Evolutionary conservation across 2,329 filamentous ascomycete genomes (phyloP).

Genomic region (Blastomyces gilchristii): DNA sequence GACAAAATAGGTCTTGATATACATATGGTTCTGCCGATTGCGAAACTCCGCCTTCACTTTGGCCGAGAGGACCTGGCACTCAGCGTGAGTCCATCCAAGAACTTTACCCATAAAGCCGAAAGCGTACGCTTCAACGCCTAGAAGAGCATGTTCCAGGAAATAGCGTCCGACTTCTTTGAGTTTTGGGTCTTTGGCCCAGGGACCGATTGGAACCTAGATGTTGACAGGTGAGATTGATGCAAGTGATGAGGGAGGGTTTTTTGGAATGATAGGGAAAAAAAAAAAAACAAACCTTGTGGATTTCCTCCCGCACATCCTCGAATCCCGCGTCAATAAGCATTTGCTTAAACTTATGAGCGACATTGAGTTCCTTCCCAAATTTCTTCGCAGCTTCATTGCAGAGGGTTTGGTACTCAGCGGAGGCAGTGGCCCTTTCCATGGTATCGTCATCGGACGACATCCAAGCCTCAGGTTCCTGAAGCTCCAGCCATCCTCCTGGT

Average conservation of each 20-base stretch:
- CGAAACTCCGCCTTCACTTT: slow-evolving; percentile 25
- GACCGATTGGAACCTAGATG: slow-evolving; percentile 22
- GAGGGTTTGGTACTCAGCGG: slow-evolving; percentile 19
- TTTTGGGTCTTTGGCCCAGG: slow-evolving; percentile 36
- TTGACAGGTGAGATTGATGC: background rate
- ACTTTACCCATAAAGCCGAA: slow-evolving; percentile 23
- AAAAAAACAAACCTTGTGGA: slow-evolving; percentile 17
- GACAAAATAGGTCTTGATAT: slow-evolving; percentile 13
- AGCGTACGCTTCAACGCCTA: slow-evolving; percentile 20
- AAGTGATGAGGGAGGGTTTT: no score
- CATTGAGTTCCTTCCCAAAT: slow-evolving; percentile 21
- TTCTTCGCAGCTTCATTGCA: slow-evolving; percentile 17
- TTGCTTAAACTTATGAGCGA: slow-evolving; percentile 19
- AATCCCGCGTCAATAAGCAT: slow-evolving; percentile 27
- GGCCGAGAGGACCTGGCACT: slow-evolving; percentile 25
- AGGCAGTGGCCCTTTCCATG: slow-evolving; percentile 12
- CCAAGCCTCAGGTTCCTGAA: slow-evolving; percentile 21
- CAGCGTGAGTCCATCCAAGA: slow-evolving; percentile 23
- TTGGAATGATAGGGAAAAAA: background rate
- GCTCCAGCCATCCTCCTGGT: slow-evolving; percentile 24
- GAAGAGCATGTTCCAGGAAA: slow-evolving; percentile 16
- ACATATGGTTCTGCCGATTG: slow-evolving; percentile 25
- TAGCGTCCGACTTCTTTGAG: slow-evolving; percentile 41
- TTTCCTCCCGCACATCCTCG: slow-evolving; percentile 22
- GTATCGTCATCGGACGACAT: slow-evolving; percentile 18